Evolutionary conservation across 192 early-diverging fungal genomes (phyloP).

Genomic region (Mortierella claussenii): DNA sequence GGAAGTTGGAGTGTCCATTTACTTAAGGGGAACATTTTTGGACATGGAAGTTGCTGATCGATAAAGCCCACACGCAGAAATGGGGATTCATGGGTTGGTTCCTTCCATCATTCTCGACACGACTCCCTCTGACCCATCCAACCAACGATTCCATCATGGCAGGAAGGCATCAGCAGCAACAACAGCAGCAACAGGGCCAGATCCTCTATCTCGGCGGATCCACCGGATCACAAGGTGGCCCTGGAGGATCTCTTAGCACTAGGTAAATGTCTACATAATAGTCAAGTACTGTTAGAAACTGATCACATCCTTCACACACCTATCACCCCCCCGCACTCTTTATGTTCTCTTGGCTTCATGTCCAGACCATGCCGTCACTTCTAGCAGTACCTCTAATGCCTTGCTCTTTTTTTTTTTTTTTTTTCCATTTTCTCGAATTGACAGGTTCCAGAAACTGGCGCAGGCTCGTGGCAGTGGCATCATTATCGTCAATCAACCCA

Average conservation of each 20-base stretch:
- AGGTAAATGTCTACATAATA: slow-evolving; percentile 6
- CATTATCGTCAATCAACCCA: slow-evolving; percentile 28
- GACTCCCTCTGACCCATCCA: no score
- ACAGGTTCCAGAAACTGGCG: slow-evolving; percentile 37
- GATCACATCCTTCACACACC: no score
- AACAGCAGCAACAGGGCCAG: slow-evolving; percentile 38
- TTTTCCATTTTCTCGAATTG: neutral
- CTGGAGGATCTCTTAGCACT: slow-evolving; percentile 43
- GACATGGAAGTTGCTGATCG: no score
- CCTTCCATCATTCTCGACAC: no score
- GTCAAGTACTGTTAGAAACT: neutral
- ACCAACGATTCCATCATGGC: slow-evolving; percentile 24
- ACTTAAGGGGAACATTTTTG: no score
- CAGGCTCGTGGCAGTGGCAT: slow-evolving; percentile 33
- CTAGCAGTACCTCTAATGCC: neutral
- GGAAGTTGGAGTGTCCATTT: no score
- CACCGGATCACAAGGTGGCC: slow-evolving; percentile 4
- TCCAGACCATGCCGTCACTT: neutral
- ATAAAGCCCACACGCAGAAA: no score
- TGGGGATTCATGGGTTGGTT: no score
- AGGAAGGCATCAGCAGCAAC: no score
- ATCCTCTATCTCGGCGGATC: slow-evolving; percentile 41
- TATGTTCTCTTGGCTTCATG: no score
- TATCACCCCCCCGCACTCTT: no score
- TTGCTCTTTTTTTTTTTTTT: neutral